Conservation (phyloP, 176 grass and related monocot genomes). For the Tillandsia leiboldiana region DNA sequence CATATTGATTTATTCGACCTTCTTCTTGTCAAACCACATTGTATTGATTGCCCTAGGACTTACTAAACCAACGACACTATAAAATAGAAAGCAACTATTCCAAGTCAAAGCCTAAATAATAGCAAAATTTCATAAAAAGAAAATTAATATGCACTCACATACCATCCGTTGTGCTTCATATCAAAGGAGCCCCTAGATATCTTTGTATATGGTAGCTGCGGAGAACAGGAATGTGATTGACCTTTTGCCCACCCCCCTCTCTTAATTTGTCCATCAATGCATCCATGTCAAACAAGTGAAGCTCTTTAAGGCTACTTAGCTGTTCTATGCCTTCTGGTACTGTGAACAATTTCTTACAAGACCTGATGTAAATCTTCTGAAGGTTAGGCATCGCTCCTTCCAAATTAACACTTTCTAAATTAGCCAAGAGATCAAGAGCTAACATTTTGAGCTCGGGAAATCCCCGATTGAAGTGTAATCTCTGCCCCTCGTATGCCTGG, state of each 20-base stretch:
- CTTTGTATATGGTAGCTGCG: background rate
- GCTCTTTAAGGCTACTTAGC: slow-evolving; percentile 25
- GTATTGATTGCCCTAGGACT: no score
- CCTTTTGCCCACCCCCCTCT: slow-evolving; percentile 5
- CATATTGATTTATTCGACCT: no score
- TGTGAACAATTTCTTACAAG: slow-evolving; percentile 15
- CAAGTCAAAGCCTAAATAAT: no score
- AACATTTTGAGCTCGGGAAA: slow-evolving; percentile 32
- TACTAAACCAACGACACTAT: no score
- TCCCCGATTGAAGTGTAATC: slow-evolving; percentile 20
- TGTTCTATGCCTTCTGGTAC: slow-evolving; percentile 22
- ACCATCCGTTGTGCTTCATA: background rate
- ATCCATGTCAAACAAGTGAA: slow-evolving; percentile 33
- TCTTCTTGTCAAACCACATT: no score
- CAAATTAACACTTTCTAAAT: slow-evolving; percentile 17
- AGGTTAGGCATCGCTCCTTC: slow-evolving; percentile 30
- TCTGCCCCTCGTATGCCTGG: slow-evolving; percentile 25
- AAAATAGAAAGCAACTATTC: no score
- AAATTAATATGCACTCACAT: background rate
- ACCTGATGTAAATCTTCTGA: slow-evolving; percentile 36
- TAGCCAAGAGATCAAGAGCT: slow-evolving; percentile 21
- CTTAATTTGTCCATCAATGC: slow-evolving; percentile 16
- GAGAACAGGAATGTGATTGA: slow-evolving; percentile 18
- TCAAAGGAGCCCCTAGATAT: background rate
- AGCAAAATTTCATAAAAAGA: background rate